These are phyloP conservation scores for Whalleya microplaca DNA, from an alignment of 2,329 filamentous ascomycete species.

Conservation along the genomic window DNA sequence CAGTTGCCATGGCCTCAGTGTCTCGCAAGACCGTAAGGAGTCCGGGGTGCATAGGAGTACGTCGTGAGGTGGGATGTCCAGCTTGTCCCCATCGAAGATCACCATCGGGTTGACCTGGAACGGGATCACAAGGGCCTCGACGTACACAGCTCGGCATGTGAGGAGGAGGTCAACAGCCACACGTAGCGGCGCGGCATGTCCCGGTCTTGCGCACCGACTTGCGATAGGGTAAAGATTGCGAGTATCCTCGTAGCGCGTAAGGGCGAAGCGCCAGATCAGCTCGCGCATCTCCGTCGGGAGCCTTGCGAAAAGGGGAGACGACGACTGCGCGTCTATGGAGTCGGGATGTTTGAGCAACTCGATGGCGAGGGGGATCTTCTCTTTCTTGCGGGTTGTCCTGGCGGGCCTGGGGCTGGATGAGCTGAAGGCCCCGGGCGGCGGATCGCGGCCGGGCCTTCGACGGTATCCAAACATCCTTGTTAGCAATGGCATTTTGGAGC, in stretches of 20 bases:
- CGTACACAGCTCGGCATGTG: conserved; percentile 34
- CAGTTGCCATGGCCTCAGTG: conserved; percentile 34
- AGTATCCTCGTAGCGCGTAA: conserved; percentile 29
- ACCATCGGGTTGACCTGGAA: conserved; percentile 32
- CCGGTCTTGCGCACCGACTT: conserved; percentile 24
- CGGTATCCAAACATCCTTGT: too few species aligned
- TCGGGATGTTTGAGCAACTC: conserved; percentile 6
- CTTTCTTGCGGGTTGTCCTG: neutral
- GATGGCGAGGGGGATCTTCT: conserved; percentile 15
- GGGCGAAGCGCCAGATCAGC: conserved; percentile 32
- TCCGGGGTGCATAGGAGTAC: conserved; percentile 20
- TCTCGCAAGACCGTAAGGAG: conserved; percentile 9
- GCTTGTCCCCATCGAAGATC: conserved; percentile 27
- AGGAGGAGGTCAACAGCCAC: conserved; percentile 27
- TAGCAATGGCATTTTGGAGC: too few species aligned
- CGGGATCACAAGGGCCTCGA: conserved; percentile 33
- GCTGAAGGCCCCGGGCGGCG: neutral
- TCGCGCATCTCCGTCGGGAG: conserved; percentile 33
- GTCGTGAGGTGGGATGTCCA: conserved; percentile 20
- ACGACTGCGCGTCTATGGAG: conserved; percentile 18
- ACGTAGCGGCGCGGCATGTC: conserved; percentile 29
- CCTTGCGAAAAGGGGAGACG: conserved; percentile 25
- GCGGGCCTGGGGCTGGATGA: neutral
- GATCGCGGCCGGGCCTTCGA: too few species aligned
- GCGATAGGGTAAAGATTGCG: conserved; percentile 19